Conservation (phyloP, 192 early-diverging fungal genomes). For the Coemansia sp. region DNA sequence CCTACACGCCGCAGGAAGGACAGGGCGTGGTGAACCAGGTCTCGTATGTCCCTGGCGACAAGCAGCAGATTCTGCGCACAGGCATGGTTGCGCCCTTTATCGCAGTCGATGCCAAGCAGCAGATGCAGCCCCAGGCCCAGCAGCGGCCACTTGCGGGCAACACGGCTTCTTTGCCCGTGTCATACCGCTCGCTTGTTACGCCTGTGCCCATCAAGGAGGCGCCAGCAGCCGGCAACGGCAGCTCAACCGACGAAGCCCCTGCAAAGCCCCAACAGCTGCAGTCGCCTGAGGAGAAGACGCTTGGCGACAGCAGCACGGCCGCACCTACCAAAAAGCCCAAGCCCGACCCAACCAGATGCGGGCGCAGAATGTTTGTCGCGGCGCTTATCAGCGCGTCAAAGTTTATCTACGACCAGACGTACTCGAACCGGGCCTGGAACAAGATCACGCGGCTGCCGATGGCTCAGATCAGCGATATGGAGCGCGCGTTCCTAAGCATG, state of each 20-base stretch:
- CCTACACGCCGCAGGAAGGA: constrained; percentile 19
- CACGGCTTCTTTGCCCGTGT: constrained; percentile 28
- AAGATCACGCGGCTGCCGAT: constrained; percentile 77
- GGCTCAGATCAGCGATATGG: constrained; percentile 76
- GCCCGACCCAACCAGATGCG: constrained; percentile 63
- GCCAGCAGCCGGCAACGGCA: not conserved
- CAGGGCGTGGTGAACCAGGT: constrained; percentile 6
- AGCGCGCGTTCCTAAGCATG: constrained; percentile 72
- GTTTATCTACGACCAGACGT: constrained; percentile 80
- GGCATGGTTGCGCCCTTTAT: constrained; percentile 41
- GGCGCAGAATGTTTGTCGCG: constrained; percentile 80
- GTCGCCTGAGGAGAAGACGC: not conserved
- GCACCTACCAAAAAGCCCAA: constrained; percentile 10
- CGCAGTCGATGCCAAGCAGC: constrained; percentile 22
- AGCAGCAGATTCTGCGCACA: constrained; percentile 38
- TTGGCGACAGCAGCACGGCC: not conserved
- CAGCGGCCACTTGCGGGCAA: constrained; percentile 28
- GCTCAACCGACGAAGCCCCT: not conserved
- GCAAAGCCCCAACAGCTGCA: not conserved
- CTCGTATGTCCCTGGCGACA: constrained; percentile 20
- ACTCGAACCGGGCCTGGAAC: constrained; percentile 82
- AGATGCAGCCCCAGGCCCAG: not conserved
- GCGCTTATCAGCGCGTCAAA: constrained; percentile 85
- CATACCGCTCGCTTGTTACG: constrained; percentile 35
- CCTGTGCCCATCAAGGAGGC: constrained; percentile 3